Evolutionary conservation across 2,329 filamentous ascomycete species (phyloP).

Genomic region (Alternaria sp.): DNA sequence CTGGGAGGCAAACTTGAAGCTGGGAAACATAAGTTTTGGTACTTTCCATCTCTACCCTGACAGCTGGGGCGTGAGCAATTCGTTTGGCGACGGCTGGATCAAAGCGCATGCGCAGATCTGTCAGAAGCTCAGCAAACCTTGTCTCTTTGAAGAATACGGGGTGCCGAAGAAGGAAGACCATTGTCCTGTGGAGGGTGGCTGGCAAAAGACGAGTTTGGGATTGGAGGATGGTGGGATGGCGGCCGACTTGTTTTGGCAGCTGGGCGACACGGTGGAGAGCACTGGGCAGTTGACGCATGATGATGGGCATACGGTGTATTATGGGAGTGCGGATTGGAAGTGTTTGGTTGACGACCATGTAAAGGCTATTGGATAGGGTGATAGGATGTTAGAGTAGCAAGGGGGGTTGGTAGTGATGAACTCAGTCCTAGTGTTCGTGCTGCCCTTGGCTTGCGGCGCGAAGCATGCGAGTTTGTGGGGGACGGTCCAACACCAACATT

Average conservation of each 20-base stretch:
- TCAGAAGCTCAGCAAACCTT: slow-evolving; percentile 50
- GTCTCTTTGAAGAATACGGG: slow-evolving; percentile 54
- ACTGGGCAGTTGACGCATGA: slow-evolving; percentile 38
- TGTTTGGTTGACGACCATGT: slow-evolving; percentile 44
- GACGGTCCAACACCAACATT: slow-evolving; percentile 6
- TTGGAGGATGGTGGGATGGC: slow-evolving; percentile 41
- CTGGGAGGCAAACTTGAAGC: slow-evolving; percentile 61
- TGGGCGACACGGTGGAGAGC: slow-evolving; percentile 38
- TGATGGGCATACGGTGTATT: slow-evolving; percentile 47
- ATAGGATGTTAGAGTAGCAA: not conserved
- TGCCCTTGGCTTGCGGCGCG: slow-evolving; percentile 4
- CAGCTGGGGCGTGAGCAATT: slow-evolving; percentile 49
- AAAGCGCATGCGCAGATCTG: slow-evolving; percentile 55
- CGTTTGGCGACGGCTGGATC: slow-evolving; percentile 59
- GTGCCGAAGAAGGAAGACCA: slow-evolving; percentile 33
- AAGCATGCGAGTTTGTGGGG: slow-evolving; percentile 4
- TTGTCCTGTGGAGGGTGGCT: slow-evolving; percentile 40
- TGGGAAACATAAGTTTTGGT: slow-evolving; percentile 65
- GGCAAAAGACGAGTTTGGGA: slow-evolving; percentile 43
- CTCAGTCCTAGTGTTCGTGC: not conserved
- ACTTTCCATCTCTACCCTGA: slow-evolving; percentile 63
- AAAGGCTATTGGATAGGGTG: slow-evolving; percentile 33
- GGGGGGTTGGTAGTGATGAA: slow-evolving; percentile 5
- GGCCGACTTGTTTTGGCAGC: slow-evolving; percentile 48
- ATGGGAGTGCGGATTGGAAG: slow-evolving; percentile 41